These are phyloP conservation scores for Neurospora crassa DNA, from an alignment of 2,329 filamentous ascomycete genomes.

Conservation along the genomic window DNA sequence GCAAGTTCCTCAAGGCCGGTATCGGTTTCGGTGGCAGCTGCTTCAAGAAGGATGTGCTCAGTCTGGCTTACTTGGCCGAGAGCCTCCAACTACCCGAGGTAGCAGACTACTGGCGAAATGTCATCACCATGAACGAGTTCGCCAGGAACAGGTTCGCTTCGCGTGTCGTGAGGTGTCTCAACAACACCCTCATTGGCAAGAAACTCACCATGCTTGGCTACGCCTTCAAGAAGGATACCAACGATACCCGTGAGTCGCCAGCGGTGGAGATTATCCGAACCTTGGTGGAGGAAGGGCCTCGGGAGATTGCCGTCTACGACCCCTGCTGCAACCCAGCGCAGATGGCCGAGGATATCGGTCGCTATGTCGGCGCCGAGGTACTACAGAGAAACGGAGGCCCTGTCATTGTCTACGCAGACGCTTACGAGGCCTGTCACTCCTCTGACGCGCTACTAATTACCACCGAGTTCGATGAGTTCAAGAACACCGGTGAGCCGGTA, in stretches of 20 bases:
- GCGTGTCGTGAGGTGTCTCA: conserved; percentile 55
- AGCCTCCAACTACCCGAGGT: conserved; percentile 61
- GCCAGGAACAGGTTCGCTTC: conserved; percentile 60
- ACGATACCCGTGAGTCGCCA: conserved; percentile 62
- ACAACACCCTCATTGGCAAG: conserved; percentile 60
- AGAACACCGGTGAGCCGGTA: conserved; percentile 5
- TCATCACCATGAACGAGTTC: conserved; percentile 69
- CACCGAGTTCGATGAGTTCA: conserved; percentile 49
- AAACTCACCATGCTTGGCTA: conserved; percentile 66
- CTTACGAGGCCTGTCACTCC: conserved; percentile 38
- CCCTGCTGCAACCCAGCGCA: conserved; percentile 47
- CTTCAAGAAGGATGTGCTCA: conserved; percentile 73
- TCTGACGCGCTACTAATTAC: conserved; percentile 43
- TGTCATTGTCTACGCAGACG: conserved; percentile 37
- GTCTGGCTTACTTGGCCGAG: conserved; percentile 64
- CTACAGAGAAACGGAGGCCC: conserved; percentile 30
- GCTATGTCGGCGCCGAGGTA: conserved; percentile 27
- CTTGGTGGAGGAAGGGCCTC: conserved; percentile 54
- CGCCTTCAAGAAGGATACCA: conserved; percentile 73
- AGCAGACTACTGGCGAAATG: conserved; percentile 64
- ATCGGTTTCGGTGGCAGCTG: conserved; percentile 74
- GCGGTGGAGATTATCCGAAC: conserved; percentile 58
- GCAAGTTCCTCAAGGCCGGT: conserved; percentile 63
- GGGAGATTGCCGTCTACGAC: conserved; percentile 59
- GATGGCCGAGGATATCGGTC: conserved; percentile 40